Base-by-base conservation (phyloP, 441 rosid species). In the Jatropha podagrica region DNA sequence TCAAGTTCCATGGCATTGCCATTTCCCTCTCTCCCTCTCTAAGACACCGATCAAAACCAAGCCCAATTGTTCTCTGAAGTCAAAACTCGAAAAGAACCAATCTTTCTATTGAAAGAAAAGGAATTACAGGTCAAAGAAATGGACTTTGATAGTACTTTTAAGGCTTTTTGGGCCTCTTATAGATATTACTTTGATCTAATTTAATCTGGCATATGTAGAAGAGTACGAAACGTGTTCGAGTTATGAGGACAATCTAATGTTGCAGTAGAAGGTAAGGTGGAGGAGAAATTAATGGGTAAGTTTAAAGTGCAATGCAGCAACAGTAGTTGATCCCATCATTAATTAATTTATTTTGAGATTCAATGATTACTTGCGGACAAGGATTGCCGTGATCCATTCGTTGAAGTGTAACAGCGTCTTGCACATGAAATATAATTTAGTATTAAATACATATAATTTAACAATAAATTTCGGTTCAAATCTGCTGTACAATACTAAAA, bases 1-100 rank as follows among this genome's bases (percentile, higher is more conserved):
- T 81, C 83, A 84, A 69, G 23, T 77, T 82, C 88, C 82, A 82
- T 49, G 92, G 88, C 88, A 92, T 71, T 71, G 89, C 89, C 97
- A 92, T 92, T 71, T 27, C 10, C 8, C 49, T 14, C 1, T 61
- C 18, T 51, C 14, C 56, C 46, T 13, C 13, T 62, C 61, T 10
- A 49, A 5, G 15, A 5, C 4, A 68, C 59, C 58, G 0, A 54
- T 18, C 8, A 54, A 18, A 54, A 54, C 54, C 8, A 23, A 44
- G 46, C 44, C 72, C 60, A 68, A 46, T 52, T 17, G 60, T 32
- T 52, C 7, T 37, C 9, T 15, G 26, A 52, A 51, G 61, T 51
- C 44, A 37, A 68, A 68, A 37, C 11, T 32, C 17, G 4, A 17
- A 51, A 51, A 51, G 8, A 44, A 51, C 3, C 1, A 5, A 67